Percentiles rank a stretch among this genome's conserved stretches.
phyloP scores from a whole-genome alignment of 2,329 filamentous ascomycete species.

The Aspergillus ruber region DNA sequence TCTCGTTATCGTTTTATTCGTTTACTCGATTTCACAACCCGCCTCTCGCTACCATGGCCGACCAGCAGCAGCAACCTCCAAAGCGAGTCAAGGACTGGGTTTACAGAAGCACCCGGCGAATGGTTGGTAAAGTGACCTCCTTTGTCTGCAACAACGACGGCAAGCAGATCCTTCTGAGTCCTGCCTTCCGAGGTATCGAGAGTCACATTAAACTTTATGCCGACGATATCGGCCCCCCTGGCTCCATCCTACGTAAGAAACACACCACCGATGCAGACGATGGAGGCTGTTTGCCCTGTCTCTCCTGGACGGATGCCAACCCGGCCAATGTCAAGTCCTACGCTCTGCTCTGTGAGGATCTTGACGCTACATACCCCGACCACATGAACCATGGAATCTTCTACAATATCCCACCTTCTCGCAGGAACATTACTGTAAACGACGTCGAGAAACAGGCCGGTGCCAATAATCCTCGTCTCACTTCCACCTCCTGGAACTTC shows the following conservation, averaged over 20 bases:
- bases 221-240: constrained; percentile 16
- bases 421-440: constrained; percentile 7
- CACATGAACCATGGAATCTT: constrained; percentile 22
- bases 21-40: too few relatives aligned
- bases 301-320: constrained; percentile 18
- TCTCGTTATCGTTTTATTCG: background rate
- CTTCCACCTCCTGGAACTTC: constrained; percentile 22
- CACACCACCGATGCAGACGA: constrained; percentile 19
- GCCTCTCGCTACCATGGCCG: too few relatives aligned
- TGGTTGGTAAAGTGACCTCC: constrained; percentile 3
- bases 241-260: constrained; percentile 14
- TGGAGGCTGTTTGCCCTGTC: constrained; percentile 17
- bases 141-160: constrained; percentile 21
- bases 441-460: constrained; percentile 11
- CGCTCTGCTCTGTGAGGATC: constrained; percentile 25
- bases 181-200: constrained; percentile 16
- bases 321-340: constrained; percentile 16
- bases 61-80: too few relatives aligned
- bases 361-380: constrained; percentile 23
- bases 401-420: constrained; percentile 23
- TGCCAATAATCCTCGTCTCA: constrained; percentile 10
- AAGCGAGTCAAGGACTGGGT: too few relatives aligned
- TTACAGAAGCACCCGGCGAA: too few relatives aligned
- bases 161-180: constrained; percentile 14
- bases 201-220: constrained; percentile 20